Conservation (phyloP, 768 basidiomycete species). For the Suillus ampliporus region DNA sequence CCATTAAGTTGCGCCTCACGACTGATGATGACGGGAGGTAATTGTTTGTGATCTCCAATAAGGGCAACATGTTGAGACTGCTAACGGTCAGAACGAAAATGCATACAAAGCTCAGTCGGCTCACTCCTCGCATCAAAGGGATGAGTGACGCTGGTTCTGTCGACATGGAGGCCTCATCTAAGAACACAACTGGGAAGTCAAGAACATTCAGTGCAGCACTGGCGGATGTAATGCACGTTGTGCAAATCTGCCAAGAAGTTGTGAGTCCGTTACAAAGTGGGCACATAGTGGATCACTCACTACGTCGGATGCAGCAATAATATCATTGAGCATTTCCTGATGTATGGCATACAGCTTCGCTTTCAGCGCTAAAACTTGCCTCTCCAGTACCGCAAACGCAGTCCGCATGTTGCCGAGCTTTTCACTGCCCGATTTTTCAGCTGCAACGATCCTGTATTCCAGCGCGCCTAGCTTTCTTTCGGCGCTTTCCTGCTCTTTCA, state of each 20-base stretch:
- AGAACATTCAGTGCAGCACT: slow-evolving; percentile 65
- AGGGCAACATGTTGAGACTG: slow-evolving; percentile 84
- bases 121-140: slow-evolving; percentile 91
- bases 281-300: slow-evolving; percentile 48
- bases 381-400: slow-evolving; percentile 31
- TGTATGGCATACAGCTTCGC: slow-evolving; percentile 58
- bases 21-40: slow-evolving; percentile 87
- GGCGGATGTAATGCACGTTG: slow-evolving; percentile 85
- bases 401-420: slow-evolving; percentile 38
- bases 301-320: slow-evolving; percentile 72
- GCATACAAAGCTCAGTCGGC: slow-evolving; percentile 39
- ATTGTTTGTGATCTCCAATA: slow-evolving; percentile 97
- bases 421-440: slow-evolving; percentile 24
- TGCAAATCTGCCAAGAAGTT: slow-evolving; percentile 66
- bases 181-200: slow-evolving; percentile 92
- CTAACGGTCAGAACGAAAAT: slow-evolving; percentile 15
- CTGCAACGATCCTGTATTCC: slow-evolving; percentile 26
- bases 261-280: slow-evolving; percentile 13
- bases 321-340: slow-evolving; percentile 66
- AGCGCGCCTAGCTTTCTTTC: slow-evolving; percentile 33
- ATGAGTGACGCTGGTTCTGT: slow-evolving; percentile 92
- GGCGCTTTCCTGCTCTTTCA: slow-evolving; percentile 44
- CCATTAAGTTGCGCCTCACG: slow-evolving; percentile 75
- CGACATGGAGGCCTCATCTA: slow-evolving; percentile 97
- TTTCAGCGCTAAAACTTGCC: slow-evolving; percentile 39